Evolutionary conservation across 768 basidiomycete species (phyloP).

Genomic region (Macrolepiota dolichaula): DNA sequence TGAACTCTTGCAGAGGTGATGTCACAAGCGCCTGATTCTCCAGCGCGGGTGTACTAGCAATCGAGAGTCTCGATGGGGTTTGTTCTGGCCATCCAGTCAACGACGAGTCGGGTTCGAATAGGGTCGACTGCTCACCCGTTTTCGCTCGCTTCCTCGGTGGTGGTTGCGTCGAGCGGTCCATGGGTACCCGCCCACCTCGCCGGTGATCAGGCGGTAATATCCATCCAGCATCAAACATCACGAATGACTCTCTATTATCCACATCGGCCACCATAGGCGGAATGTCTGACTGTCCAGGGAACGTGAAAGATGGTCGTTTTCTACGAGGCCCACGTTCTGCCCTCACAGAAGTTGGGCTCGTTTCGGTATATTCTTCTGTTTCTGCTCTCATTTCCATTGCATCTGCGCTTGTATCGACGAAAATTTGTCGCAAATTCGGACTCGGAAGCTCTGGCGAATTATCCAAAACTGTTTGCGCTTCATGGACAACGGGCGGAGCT

Average conservation of each 20-base stretch:
- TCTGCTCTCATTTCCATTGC: conserved; percentile 34
- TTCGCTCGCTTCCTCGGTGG: conserved; percentile 57
- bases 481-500: neutral
- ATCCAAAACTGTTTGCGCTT: conserved; percentile 28
- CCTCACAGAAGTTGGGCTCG: conserved; percentile 1
- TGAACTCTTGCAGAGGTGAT: conserved; percentile 18
- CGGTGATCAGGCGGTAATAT: conserved; percentile 74
- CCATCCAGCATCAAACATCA: conserved; percentile 84
- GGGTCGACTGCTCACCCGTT: conserved; percentile 30
- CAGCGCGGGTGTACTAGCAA: conserved; percentile 41
- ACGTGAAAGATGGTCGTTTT: conserved; percentile 26
- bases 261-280: conserved; percentile 69
- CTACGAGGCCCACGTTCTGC: conserved; percentile 14
- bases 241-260: conserved; percentile 70
- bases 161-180: conserved; percentile 41
- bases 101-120: conserved; percentile 2
- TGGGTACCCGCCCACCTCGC: conserved; percentile 50
- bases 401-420: conserved; percentile 14
- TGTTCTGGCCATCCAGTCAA: conserved; percentile 25
- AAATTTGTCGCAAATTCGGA: neutral
- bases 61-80: conserved; percentile 40
- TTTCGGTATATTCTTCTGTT: neutral
- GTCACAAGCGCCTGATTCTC: conserved; percentile 39
- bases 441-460: conserved; percentile 38
- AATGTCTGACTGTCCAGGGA: conserved; percentile 26